phyloP scores from a whole-genome alignment of 305 asterid genomes.

The Solanum chacoense region DNA sequence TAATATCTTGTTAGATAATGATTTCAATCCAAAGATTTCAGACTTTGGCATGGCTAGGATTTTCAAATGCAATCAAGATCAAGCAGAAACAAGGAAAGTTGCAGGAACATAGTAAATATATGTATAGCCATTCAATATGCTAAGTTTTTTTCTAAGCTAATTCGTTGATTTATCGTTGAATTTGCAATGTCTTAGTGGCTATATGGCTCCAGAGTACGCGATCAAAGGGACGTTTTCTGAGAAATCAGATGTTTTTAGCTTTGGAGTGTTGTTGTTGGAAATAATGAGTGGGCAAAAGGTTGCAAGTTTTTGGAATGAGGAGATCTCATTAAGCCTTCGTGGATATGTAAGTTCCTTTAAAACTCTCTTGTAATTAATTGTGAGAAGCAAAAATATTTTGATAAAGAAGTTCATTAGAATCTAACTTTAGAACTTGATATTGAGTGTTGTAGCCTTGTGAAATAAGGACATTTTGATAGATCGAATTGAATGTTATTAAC shows the following conservation, averaged over 20 bases:
- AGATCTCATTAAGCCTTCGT: conserved; percentile 30
- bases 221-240: conserved; percentile 80
- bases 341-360: conserved; percentile 44
- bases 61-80: conserved; percentile 66
- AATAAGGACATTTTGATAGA: not conserved
- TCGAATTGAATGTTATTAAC: not conserved
- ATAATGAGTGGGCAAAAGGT: conserved; percentile 55
- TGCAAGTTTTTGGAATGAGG: conserved; percentile 34
- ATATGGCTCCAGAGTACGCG: conserved; percentile 88
- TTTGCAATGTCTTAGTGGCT: conserved; percentile 34
- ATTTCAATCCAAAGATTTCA: conserved; percentile 83
- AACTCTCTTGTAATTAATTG: not conserved
- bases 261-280: conserved; percentile 65
- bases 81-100: conserved; percentile 61
- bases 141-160: not conserved
- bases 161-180: not conserved
- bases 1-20: conserved; percentile 71
- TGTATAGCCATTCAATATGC: not conserved
- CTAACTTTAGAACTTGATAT: not conserved
- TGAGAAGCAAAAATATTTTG: not conserved
- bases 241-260: conserved; percentile 77
- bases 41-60: conserved; percentile 96
- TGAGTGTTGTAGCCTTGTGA: not conserved
- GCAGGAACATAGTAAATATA: conserved; percentile 80
- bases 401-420: too few relatives aligned